Evolutionary conservation across 768 basidiomycete species (phyloP).

Genomic region (Pisolithus microcarpus): DNA sequence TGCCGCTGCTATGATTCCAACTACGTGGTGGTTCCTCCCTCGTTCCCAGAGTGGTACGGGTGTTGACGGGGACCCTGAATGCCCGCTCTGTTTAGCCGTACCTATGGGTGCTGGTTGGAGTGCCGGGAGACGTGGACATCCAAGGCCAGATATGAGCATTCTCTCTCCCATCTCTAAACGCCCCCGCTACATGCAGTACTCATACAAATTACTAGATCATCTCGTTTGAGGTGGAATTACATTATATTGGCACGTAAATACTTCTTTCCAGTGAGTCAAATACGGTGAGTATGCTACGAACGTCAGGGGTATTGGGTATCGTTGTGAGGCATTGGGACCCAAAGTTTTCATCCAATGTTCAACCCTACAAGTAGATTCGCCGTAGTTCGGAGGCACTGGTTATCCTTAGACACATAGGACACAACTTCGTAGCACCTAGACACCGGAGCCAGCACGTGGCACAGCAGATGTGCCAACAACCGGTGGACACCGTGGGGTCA

Average conservation of each 20-base stretch:
- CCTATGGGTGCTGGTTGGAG: constrained; percentile 41
- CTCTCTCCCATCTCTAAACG: constrained; percentile 8
- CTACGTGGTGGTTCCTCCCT: constrained; percentile 55
- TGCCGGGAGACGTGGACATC: constrained; percentile 46
- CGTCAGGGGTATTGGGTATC: no score
- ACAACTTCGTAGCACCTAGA: constrained; percentile 72
- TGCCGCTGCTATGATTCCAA: constrained; percentile 43
- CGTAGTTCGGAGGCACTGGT: constrained; percentile 70
- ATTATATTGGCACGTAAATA: background rate
- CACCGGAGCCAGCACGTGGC: constrained; percentile 81
- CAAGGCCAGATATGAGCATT: constrained; percentile 86
- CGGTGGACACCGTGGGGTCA: constrained; percentile 74
- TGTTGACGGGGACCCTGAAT: constrained; percentile 17
- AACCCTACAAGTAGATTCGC: constrained; percentile 56
- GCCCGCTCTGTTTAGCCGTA: constrained; percentile 41
- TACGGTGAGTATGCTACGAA: no score
- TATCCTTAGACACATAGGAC: constrained; percentile 84
- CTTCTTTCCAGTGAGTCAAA: background rate
- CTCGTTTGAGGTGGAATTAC: no score
- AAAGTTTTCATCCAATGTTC: background rate
- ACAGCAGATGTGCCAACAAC: constrained; percentile 86
- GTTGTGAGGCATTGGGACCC: background rate
- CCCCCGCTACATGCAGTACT: background rate
- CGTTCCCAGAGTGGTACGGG: constrained; percentile 6
- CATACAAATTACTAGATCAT: background rate